phyloP scores from a whole-genome alignment of 495 filamentous ascomycete species.

The Pyrenula massariospora region DNA sequence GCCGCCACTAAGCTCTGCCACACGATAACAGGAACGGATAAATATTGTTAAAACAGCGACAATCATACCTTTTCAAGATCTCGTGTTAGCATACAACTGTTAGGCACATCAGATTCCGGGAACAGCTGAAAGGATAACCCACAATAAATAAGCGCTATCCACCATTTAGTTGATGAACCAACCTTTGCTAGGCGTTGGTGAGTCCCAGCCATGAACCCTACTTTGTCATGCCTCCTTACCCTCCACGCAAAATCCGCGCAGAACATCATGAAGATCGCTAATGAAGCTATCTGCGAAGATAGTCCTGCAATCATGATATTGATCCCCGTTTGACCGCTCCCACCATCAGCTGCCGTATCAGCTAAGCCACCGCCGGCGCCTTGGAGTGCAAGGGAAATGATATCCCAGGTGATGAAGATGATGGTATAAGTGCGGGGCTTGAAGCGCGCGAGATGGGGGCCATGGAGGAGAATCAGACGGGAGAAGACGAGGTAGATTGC shows the following conservation, averaged over 20 bases:
- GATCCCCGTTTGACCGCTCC: slow-evolving; percentile 19
- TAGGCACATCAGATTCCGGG: background rate
- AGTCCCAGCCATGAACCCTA: background rate
- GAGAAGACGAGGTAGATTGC: slow-evolving; percentile 45
- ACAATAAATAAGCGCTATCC: slow-evolving; percentile 9
- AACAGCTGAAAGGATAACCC: slow-evolving; percentile 2
- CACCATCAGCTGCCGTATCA: slow-evolving; percentile 22
- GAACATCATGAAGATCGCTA: slow-evolving; percentile 39
- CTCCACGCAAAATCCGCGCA: slow-evolving; percentile 35
- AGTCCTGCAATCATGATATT: slow-evolving; percentile 47
- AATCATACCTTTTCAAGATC: slow-evolving; percentile 22
- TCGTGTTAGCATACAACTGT: slow-evolving; percentile 1
- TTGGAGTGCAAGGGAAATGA: slow-evolving; percentile 43
- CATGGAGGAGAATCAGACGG: slow-evolving; percentile 37
- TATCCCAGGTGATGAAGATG: slow-evolving; percentile 40
- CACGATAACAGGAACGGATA: slow-evolving; percentile 49
- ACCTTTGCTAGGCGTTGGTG: background rate
- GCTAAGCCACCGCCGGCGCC: slow-evolving; percentile 41
- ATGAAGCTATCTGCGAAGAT: slow-evolving; percentile 38
- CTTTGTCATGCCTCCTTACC: slow-evolving; percentile 8
- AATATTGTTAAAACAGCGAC: slow-evolving; percentile 48
- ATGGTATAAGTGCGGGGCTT: slow-evolving; percentile 36
- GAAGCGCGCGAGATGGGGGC: slow-evolving; percentile 32
- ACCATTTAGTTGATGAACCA: too few species aligned
- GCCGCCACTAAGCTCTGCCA: slow-evolving; percentile 54